Evolutionary conservation across 2,329 filamentous ascomycete species (phyloP), one percentile per base, ranked within the genome.

Genomic region (Penicillium sp.): DNA sequence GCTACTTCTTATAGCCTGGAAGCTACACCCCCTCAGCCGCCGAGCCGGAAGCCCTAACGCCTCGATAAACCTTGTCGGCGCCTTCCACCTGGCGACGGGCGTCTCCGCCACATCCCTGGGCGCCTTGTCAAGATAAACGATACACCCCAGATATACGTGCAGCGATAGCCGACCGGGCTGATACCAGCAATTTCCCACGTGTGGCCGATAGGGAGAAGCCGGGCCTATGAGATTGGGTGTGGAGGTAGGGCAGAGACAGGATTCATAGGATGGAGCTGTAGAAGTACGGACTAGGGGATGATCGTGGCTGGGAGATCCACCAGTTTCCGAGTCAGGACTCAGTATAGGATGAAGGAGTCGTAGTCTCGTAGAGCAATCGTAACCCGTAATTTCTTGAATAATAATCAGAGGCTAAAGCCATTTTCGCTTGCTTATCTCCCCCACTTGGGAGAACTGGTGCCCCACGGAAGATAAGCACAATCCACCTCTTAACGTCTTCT

Each of bases 41-140:
- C 17, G 3, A 14, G 39, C 31, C 20, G 14, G 14, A 49, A 11
- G 8, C 25, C 28, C 20, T 12, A 42, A 20, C 20, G 37, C 10
- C 41, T n/a, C 20, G 58, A 64, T 59, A 64, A 55, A 60, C 42
- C 58, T 31, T 31, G 20, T 61, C 63, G 63, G 63, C 58, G 58
- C 58, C 60, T 55, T 64, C 63, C 63, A 64, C 55, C 38, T 25
- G 4, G 11, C 17, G 14, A 43, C 63, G 63, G 63, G 42, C 34
- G 28, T 8, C 63, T 63, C 63, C 63, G 63, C 28, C 47, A 55
- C n/a, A 45, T 59, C 35, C 34, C 25, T 50, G 4, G 12, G 14
- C 10, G 17, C 37, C 37, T 15, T 49, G 28, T 34, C 55, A 10
- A 62, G 63, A 59, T 59, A 63, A 55, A 57, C 60, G 60, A 63